Percentiles rank a stretch among this genome's conserved stretches.
phyloP scores from a whole-genome alignment of 2,329 filamentous ascomycete genomes.

The Aspergillus costaricaensis region DNA sequence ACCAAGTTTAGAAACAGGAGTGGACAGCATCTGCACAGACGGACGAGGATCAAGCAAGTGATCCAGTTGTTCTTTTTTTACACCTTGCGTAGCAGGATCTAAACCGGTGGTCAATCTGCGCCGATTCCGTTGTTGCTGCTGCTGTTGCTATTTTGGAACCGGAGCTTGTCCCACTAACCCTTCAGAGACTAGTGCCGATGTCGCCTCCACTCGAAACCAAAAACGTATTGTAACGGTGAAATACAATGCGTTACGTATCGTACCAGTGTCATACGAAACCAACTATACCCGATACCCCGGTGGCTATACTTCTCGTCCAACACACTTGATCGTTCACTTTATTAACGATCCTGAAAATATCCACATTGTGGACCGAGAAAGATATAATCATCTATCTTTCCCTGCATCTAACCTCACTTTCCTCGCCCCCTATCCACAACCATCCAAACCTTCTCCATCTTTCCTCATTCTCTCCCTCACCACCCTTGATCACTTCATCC shows the following conservation, averaged over 20 bases:
- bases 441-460: not conserved
- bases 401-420: not conserved
- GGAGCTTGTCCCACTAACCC: not conserved
- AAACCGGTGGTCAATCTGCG: not conserved
- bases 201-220: not conserved
- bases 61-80: not conserved
- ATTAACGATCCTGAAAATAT: not conserved
- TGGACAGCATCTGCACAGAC: not conserved
- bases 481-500: not conserved
- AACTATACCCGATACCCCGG: not conserved
- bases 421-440: not conserved
- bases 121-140: not conserved
- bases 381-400: constrained; percentile 9
- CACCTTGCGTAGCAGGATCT: not conserved
- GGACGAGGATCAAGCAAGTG: not conserved
- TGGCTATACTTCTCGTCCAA: not conserved
- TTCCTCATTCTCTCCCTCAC: not conserved
- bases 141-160: constrained; percentile 1
- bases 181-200: not conserved
- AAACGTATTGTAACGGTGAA: not conserved
- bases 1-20: not conserved
- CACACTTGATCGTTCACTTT: not conserved
- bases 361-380: not conserved
- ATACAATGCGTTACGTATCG: not conserved
- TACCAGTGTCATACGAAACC: not conserved